Evolutionary conservation across 768 basidiomycete genomes (phyloP).

Genomic region (Lactarius quietus): DNA sequence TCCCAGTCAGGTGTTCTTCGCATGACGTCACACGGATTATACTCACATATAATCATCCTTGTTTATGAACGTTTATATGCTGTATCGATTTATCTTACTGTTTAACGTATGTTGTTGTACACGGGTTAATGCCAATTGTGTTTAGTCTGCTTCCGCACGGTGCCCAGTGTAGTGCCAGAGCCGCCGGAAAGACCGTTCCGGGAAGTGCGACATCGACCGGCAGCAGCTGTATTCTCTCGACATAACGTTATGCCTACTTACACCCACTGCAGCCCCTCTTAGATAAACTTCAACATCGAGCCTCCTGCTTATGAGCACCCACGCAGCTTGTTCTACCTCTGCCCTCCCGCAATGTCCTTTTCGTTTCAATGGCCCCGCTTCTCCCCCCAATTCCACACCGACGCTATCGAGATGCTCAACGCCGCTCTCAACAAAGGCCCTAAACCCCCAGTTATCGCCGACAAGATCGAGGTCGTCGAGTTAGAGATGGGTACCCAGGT

Average conservation of each 20-base stretch:
- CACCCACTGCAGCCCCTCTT: neutral
- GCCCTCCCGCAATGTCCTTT: conserved; percentile 61
- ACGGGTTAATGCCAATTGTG: neutral
- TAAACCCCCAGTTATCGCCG: conserved; percentile 96
- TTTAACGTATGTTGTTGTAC: neutral
- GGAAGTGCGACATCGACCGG: neutral
- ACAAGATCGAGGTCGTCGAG: conserved; percentile 96
- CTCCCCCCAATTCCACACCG: conserved; percentile 92
- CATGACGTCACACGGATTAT: neutral
- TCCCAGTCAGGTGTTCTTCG: neutral
- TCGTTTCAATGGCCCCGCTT: conserved; percentile 97
- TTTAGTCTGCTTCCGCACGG: no score
- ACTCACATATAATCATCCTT: no score
- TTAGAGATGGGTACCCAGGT: conserved; percentile 99
- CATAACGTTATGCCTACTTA: neutral
- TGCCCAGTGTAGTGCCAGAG: neutral
- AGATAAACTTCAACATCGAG: neutral
- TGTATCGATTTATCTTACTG: neutral
- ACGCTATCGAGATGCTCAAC: conserved; percentile 96
- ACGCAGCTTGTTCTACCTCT: neutral
- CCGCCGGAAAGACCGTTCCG: neutral
- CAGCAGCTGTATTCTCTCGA: neutral
- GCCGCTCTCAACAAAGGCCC: conserved; percentile 95
- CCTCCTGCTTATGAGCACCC: neutral
- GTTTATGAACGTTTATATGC: neutral